Evolutionary conservation across 305 asterid genomes (phyloP).

Genomic region (Fraxinus platypoda): DNA sequence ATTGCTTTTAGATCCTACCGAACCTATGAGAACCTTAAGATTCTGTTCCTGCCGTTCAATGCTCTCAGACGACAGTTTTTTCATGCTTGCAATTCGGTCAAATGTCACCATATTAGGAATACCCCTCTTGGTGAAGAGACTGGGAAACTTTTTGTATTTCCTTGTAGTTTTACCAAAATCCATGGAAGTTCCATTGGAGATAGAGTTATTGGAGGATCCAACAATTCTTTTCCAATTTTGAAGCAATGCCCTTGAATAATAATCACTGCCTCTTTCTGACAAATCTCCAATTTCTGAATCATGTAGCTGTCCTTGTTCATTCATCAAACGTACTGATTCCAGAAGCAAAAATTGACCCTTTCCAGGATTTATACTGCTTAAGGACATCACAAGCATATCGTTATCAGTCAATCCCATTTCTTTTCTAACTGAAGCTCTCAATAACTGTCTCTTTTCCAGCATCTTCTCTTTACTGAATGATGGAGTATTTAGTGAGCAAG

Average conservation of each 20-base stretch:
- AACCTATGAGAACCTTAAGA: conserved; percentile 81
- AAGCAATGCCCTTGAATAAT: conserved; percentile 55
- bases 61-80: conserved; percentile 37
- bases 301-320: conserved; percentile 40
- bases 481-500: conserved; percentile 77
- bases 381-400: conserved; percentile 70
- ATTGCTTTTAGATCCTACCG: conserved; percentile 94
- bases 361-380: conserved; percentile 94
- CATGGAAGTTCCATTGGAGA: conserved; percentile 18
- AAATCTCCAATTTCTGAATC: conserved; percentile 32
- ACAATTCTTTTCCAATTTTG: conserved; percentile 29
- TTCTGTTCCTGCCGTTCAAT: conserved; percentile 35
- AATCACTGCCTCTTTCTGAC: conserved; percentile 40
- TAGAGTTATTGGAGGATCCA: conserved; percentile 25
- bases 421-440: conserved; percentile 68
- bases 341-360: conserved; percentile 90
- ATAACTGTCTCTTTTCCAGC: conserved; percentile 61
- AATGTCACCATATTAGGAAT: conserved; percentile 16
- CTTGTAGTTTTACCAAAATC: neutral
- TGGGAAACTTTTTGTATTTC: conserved; percentile 23
- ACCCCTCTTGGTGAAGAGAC: conserved; percentile 14
- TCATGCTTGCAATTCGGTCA: conserved; percentile 29
- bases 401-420: conserved; percentile 81
- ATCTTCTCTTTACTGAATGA: conserved; percentile 67
- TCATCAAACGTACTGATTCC: conserved; percentile 65